Evolutionary conservation across 2,329 filamentous ascomycete species (phyloP).

Genomic region (Whalleya microplaca): DNA sequence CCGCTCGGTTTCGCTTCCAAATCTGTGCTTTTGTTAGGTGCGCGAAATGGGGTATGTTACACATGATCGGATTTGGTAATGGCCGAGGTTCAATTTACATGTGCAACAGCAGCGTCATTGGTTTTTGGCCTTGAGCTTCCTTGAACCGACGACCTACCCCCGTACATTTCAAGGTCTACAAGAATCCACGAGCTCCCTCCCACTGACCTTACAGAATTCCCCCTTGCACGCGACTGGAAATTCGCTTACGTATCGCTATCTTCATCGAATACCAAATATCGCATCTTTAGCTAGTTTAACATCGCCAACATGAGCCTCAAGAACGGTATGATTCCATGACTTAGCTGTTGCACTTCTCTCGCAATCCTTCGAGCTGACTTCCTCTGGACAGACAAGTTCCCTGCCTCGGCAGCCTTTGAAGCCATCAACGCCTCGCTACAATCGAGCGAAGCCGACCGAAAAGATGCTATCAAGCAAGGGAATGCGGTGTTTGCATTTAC

Average conservation of each 20-base stretch:
- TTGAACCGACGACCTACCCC: constrained; percentile 20
- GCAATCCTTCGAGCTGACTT: constrained; percentile 10
- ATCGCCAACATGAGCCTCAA: constrained; percentile 68
- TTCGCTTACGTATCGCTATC: constrained; percentile 2
- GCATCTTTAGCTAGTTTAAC: neutral
- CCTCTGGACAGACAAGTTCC: constrained; percentile 70
- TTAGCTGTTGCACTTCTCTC: constrained; percentile 3
- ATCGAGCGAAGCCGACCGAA: constrained; percentile 68
- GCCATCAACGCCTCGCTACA: constrained; percentile 75
- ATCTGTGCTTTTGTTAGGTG: neutral
- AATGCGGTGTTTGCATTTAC: constrained; percentile 89
- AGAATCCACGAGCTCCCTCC: constrained; percentile 10
- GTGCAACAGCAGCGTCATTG: constrained; percentile 33
- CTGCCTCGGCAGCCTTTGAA: constrained; percentile 90
- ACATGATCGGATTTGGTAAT: constrained; percentile 30
- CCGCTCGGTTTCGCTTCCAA: constrained; percentile 1
- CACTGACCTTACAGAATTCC: constrained; percentile 5
- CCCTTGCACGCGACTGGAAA: constrained; percentile 3
- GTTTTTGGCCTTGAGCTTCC: constrained; percentile 17
- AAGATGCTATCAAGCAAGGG: constrained; percentile 87
- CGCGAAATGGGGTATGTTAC: constrained; percentile 11
- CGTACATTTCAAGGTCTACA: constrained; percentile 13
- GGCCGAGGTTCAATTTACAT: constrained; percentile 40
- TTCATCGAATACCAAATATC: constrained; percentile 13
- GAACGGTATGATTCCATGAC: constrained; percentile 59